A percentile compares a stretch with the other conserved stretches of the same genome.
phyloP scores from a whole-genome alignment of 1,284 basidiomycete species.

The Macrocybe sp. region DNA sequence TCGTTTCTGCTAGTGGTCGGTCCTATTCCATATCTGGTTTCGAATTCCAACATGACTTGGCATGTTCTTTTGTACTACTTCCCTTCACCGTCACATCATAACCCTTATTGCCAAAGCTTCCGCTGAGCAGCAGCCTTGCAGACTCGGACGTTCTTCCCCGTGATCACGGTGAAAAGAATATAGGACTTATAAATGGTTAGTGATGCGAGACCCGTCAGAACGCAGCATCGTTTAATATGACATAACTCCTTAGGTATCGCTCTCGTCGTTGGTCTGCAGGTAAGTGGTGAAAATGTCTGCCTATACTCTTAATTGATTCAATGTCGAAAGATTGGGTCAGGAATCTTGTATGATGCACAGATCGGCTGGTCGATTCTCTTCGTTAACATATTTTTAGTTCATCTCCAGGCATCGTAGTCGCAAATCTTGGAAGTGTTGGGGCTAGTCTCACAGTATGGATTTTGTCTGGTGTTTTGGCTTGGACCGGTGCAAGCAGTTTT shows the following conservation, averaged over 20 bases:
- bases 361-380: slow-evolving; percentile 1
- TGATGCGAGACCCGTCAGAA: slow-evolving; percentile 6
- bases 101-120: slow-evolving; percentile 34
- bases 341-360: slow-evolving; percentile 70
- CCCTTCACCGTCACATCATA: neutral
- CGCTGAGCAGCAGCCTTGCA: slow-evolving; percentile 69
- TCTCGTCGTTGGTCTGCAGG: slow-evolving; percentile 77
- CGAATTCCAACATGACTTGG: slow-evolving; percentile 70
- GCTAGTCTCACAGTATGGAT: slow-evolving; percentile 83
- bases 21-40: slow-evolving; percentile 75
- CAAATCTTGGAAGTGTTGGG: slow-evolving; percentile 81
- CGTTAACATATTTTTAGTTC: slow-evolving; percentile 43
- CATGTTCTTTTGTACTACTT: slow-evolving; percentile 4
- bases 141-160: slow-evolving; percentile 50
- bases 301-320: neutral
- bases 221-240: slow-evolving; percentile 4
- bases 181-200: slow-evolving; percentile 75
- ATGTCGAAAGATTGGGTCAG: slow-evolving; percentile 72
- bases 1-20: slow-evolving; percentile 32
- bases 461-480: slow-evolving; percentile 74
- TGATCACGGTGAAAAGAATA: slow-evolving; percentile 59
- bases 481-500: slow-evolving; percentile 92
- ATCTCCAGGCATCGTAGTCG: slow-evolving; percentile 86
- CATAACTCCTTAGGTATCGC: slow-evolving; percentile 59
- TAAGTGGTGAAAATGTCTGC: slow-evolving; percentile 19